phyloP scores from a whole-genome alignment of 139 green algal species.

The Zygnema circumcarinatum region DNA sequence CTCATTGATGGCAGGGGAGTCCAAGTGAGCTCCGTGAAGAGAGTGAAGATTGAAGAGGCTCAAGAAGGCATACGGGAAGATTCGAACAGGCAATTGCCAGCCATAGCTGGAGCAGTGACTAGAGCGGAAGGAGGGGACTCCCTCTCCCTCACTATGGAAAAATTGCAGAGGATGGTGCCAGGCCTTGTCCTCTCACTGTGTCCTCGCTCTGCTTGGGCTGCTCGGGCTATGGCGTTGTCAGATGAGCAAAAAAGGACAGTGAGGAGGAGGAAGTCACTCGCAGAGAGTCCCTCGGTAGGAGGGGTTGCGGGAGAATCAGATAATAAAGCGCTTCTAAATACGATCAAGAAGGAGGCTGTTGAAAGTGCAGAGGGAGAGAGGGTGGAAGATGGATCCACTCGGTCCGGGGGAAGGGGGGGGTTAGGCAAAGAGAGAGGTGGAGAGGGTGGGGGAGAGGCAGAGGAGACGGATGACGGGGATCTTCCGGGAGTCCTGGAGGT shows the following conservation, averaged over 20 bases:
- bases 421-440: background rate
- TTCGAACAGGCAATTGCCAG: background rate
- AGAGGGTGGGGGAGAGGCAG: background rate
- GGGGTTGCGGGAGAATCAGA: too few relatives aligned
- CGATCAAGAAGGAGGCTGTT: background rate
- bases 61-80: background rate
- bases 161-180: background rate
- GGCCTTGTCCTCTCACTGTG: background rate
- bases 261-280: background rate
- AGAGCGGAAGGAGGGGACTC: background rate
- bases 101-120: background rate
- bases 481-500: background rate
- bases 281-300: background rate
- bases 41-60: background rate
- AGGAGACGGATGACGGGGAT: background rate
- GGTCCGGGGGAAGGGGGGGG: background rate
- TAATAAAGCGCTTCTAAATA: too few relatives aligned
- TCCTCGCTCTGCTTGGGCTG: background rate
- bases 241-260: background rate
- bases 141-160: background rate
- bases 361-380: conserved; percentile 6
- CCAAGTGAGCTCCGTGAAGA: background rate
- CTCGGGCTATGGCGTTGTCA: background rate
- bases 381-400: background rate
- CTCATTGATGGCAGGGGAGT: background rate